Evolutionary conservation across 208 protist genomes (phyloP).

Genomic region (Trypanosoma mega): DNA sequence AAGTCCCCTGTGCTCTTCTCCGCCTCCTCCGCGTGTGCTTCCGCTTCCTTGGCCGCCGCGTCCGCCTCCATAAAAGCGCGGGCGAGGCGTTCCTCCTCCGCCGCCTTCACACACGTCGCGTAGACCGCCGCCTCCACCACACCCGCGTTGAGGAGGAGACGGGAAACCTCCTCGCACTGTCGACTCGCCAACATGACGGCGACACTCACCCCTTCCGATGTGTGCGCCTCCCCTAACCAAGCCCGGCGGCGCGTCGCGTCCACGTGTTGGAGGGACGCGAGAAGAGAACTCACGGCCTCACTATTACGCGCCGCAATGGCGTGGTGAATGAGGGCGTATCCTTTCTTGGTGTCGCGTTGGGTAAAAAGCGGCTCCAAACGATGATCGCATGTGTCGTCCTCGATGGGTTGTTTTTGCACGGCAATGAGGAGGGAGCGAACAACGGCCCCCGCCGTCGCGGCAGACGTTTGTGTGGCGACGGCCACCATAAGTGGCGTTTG

Average conservation of each 20-base stretch:
- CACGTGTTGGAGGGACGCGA: constrained; percentile 24
- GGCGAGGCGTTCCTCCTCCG: no score
- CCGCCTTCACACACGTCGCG: neutral
- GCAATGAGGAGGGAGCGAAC: neutral
- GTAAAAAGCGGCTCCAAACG: constrained; percentile 19
- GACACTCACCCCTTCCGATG: constrained; percentile 18
- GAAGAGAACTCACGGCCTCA: constrained; percentile 34
- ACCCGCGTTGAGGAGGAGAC: constrained; percentile 12
- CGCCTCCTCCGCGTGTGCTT: neutral
- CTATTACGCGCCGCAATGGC: constrained; percentile 31
- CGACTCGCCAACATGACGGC: constrained; percentile 21
- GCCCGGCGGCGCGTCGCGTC: constrained; percentile 5
- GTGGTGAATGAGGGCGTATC: constrained; percentile 40
- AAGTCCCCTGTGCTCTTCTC: constrained; percentile 16
- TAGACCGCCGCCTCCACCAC: neutral
- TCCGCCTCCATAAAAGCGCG: neutral
- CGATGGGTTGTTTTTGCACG: neutral
- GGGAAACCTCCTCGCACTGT: constrained; percentile 23
- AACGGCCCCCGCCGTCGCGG: neutral
- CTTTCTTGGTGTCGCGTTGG: constrained; percentile 16
- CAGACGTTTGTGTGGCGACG: constrained; percentile 11
- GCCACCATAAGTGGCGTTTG: constrained; percentile 14
- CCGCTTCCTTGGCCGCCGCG: neutral
- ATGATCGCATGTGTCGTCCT: neutral
- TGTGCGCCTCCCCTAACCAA: constrained; percentile 30